These are phyloP conservation scores for Ogataea trehalophila DNA, from an alignment of 805 yeast species.

Conservation along the genomic window DNA sequence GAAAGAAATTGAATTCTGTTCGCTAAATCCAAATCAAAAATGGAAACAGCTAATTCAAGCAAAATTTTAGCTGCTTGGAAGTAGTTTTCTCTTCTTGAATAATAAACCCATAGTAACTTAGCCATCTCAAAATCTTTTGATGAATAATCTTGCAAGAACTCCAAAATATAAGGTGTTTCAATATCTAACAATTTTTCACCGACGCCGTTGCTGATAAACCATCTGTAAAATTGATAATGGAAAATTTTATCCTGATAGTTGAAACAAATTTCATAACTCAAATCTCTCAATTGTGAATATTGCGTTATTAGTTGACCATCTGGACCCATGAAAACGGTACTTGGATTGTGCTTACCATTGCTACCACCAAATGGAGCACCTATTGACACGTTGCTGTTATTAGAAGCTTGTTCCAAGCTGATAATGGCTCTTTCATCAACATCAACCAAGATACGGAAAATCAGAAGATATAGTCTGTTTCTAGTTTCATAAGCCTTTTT, in stretches of 20 bases:
- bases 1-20: slow-evolving; percentile 85
- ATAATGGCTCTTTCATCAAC: slow-evolving; percentile 61
- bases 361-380: slow-evolving; percentile 8
- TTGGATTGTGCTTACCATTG: slow-evolving; percentile 6
- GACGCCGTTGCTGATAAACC: slow-evolving; percentile 78
- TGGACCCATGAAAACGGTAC: slow-evolving; percentile 23
- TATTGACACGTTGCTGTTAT: slow-evolving; percentile 8
- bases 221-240: slow-evolving; percentile 88
- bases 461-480: slow-evolving; percentile 57
- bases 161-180: slow-evolving; percentile 74
- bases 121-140: slow-evolving; percentile 65
- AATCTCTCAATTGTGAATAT: slow-evolving; percentile 57
- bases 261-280: slow-evolving; percentile 70
- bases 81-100: slow-evolving; percentile 74
- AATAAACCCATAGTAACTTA: slow-evolving; percentile 82
- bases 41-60: slow-evolving; percentile 68
- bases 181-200: slow-evolving; percentile 74
- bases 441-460: slow-evolving; percentile 70
- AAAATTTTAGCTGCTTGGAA: slow-evolving; percentile 81
- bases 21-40: slow-evolving; percentile 59
- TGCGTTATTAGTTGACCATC: slow-evolving; percentile 40
- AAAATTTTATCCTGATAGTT: slow-evolving; percentile 75
- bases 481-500: slow-evolving; percentile 48
- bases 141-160: slow-evolving; percentile 68
- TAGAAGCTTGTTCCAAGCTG: slow-evolving; percentile 28